These are phyloP conservation scores for Streptanthus diversifolius DNA, from an alignment of 345 rosid genomes.

Conservation along the genomic window DNA sequence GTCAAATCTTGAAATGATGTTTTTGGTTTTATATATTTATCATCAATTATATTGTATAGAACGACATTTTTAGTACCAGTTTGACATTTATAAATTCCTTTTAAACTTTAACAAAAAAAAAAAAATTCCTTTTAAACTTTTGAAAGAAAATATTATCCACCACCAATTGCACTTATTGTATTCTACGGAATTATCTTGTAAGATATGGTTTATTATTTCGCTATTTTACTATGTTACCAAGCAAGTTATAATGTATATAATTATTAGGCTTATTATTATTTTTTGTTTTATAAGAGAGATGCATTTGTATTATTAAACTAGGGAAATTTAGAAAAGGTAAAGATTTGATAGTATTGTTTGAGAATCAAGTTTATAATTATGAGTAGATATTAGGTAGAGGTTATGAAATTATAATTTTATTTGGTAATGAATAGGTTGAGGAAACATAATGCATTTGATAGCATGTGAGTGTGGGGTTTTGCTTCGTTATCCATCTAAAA, in stretches of 20 bases:
- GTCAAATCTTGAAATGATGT: conserved; percentile 16
- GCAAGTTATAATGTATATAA: background rate
- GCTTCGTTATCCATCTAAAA: background rate
- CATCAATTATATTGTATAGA: background rate
- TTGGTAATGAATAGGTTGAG: conserved; percentile 18
- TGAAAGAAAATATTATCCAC: background rate
- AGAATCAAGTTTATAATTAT: background rate
- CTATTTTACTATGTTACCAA: background rate
- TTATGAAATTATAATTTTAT: background rate
- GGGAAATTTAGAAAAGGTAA: background rate
- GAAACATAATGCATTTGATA: conserved; percentile 15
- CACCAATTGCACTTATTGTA: background rate
- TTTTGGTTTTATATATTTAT: background rate
- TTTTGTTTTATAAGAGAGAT: background rate
- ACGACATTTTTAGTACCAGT: background rate
- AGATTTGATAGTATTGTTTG: background rate
- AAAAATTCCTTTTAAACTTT: background rate
- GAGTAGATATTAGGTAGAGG: conserved; percentile 10
- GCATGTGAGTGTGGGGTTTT: conserved; percentile 41
- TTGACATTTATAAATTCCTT: background rate
- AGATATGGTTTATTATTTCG: background rate
- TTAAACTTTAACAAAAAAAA: too few species aligned
- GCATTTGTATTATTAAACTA: background rate
- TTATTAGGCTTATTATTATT: too few species aligned
- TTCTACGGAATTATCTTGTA: background rate